These are phyloP conservation scores for Fimicolochytrium jonesii DNA, from an alignment of 192 early-diverging fungal genomes.

Conservation along the genomic window DNA sequence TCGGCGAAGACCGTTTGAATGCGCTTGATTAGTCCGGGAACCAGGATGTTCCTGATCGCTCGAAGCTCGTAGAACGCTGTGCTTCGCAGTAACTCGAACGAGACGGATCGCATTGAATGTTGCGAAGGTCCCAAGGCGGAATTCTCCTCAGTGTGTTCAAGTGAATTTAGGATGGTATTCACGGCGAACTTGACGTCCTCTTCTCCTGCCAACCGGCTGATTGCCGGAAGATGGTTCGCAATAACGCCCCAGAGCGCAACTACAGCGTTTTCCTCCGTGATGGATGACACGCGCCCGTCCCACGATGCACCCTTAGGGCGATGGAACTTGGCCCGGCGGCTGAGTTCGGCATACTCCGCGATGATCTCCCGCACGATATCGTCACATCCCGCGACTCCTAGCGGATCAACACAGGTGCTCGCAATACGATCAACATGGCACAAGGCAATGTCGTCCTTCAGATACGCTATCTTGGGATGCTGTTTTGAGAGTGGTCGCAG, in stretches of 20 bases:
- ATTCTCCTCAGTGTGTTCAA: too few relatives aligned
- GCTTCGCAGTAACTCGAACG: conserved; percentile 1
- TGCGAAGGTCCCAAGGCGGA: too few relatives aligned
- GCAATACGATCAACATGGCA: conserved; percentile 27
- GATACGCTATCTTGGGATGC: neutral
- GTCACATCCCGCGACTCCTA: neutral
- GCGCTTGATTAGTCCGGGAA: neutral
- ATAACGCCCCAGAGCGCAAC: conserved; percentile 13
- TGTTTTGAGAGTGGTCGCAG: neutral
- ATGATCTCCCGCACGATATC: conserved; percentile 8
- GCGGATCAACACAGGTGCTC: conserved; percentile 21
- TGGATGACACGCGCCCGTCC: neutral
- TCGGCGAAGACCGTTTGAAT: neutral
- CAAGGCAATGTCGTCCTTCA: conserved; percentile 14
- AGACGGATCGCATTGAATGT: neutral
- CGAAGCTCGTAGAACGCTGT: conserved; percentile 15
- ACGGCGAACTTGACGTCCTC: neutral
- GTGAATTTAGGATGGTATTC: neutral
- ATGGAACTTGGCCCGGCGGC: too few relatives aligned
- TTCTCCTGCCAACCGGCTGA: neutral
- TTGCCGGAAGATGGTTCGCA: conserved; percentile 8
- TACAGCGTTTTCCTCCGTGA: neutral
- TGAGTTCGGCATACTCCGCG: too few relatives aligned
- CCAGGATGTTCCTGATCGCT: neutral
- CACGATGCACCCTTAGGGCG: conserved; percentile 2